Conservation (phyloP, 148 eudicot genomes). For the Cornus florida region DNA sequence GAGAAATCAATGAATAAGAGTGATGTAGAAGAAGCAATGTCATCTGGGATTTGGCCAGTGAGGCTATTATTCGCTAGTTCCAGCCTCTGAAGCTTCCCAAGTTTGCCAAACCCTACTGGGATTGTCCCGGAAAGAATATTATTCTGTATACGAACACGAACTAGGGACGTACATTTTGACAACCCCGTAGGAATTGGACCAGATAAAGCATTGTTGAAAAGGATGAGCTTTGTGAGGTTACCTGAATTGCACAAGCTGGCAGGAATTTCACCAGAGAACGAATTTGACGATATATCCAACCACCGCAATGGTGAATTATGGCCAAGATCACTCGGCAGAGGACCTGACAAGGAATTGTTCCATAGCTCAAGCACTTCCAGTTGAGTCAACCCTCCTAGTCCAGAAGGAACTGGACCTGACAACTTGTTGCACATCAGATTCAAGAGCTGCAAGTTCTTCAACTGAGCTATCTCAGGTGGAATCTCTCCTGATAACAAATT, state of each 20-base stretch:
- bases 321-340: conserved; percentile 73
- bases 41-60: conserved; percentile 75
- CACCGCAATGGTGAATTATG: conserved; percentile 67
- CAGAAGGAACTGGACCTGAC: conserved; percentile 56
- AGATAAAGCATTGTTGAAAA: conserved; percentile 72
- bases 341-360: conserved; percentile 80
- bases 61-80: conserved; percentile 71
- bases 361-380: conserved; percentile 75
- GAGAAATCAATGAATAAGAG: conserved; percentile 84
- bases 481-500: conserved; percentile 71
- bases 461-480: conserved; percentile 43
- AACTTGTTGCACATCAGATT: conserved; percentile 72
- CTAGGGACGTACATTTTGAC: conserved; percentile 57
- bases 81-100: conserved; percentile 67
- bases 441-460: conserved; percentile 63
- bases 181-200: conserved; percentile 64
- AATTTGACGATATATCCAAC: conserved; percentile 81
- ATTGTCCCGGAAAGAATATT: conserved; percentile 66
- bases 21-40: conserved; percentile 55
- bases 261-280: conserved; percentile 71
- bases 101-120: conserved; percentile 69
- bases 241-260: conserved; percentile 50
- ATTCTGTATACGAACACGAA: conserved; percentile 78
- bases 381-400: conserved; percentile 46
- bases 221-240: conserved; percentile 78